phyloP scores from a whole-genome alignment of 495 filamentous ascomycete genomes.

The Lichina pygmaea region DNA sequence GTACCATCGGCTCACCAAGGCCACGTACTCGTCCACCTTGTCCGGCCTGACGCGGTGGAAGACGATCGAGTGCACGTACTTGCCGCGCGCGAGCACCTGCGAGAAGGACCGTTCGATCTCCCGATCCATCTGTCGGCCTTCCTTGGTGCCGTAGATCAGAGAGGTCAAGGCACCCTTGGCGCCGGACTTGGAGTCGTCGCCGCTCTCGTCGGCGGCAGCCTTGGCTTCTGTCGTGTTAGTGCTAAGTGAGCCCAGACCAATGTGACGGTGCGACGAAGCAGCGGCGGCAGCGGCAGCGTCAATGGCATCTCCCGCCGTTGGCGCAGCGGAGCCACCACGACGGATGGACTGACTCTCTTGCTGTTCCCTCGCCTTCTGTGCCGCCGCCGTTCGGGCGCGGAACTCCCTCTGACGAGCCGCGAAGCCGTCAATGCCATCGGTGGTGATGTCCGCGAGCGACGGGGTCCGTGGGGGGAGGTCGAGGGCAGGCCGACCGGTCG shows the following conservation, averaged over 20 bases:
- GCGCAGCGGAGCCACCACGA: conserved; percentile 22
- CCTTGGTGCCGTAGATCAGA: conserved; percentile 87
- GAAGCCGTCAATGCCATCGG: conserved; percentile 42
- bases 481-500: conserved; percentile 22
- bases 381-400: conserved; percentile 51
- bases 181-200: background rate
- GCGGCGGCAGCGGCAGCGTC: conserved; percentile 19
- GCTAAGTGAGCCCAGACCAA: conserved; percentile 40
- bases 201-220: conserved; percentile 15
- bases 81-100: conserved; percentile 78
- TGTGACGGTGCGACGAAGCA: conserved; percentile 8
- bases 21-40: conserved; percentile 80
- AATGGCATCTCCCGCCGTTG: conserved; percentile 27
- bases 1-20: conserved; percentile 81
- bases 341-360: conserved; percentile 21
- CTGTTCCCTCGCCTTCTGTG: conserved; percentile 45
- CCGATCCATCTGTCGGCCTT: conserved; percentile 71
- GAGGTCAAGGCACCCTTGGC: conserved; percentile 24
- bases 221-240: conserved; percentile 22
- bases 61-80: conserved; percentile 95
- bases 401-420: conserved; percentile 61
- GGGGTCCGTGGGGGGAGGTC: conserved; percentile 22
- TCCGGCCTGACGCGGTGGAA: conserved; percentile 92
- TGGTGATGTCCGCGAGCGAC: conserved; percentile 61
- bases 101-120: conserved; percentile 90